Base-by-base conservation (phyloP, 257 asterid genomes). In the Lycium ferocissimum region DNA sequence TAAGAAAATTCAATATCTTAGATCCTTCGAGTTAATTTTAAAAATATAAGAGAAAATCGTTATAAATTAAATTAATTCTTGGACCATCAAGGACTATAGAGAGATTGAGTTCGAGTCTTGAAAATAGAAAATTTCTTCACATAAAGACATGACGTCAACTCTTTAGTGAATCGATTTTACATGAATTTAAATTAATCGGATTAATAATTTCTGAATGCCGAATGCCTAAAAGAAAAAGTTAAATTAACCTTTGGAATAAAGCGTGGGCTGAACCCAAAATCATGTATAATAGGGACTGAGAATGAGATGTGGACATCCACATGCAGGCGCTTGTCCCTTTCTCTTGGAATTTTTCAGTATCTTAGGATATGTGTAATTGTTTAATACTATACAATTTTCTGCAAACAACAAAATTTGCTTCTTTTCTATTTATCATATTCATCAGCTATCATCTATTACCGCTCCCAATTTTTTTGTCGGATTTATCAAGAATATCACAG, bases 281-380 rank as follows among this genome's bases (percentile, higher is more conserved):
- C 47, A 78, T 54, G 82, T 75, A 83, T 79, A 61, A 82, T 80
- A 10, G 78, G 33, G 81, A 56, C 79, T 63, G 37, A 37, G 67
- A 84, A 47, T 83, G 37, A 63, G 91, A 90, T 86, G 91, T 86
- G 85, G 95, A 91, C 90, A 82, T 84, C 91, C 93, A 91, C 91
- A 89, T 87, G 91, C 91, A 47, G 85, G 83, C 86, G 69, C 84
- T 89, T 86, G 90, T 85, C 91, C 43, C 87, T 86, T 89, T 89
- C 89, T 71, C 84, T 93, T 87, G 91, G 86, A 87, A 54, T 88
- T 89, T 78, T 78, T 33, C 82, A 51, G 15, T 26, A 15, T 71
- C 83, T 84, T 80, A 84, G 85, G 85, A 72, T 84, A 45, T 84
- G 40, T 73, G 40, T 73, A 61, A 14, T 87, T 59, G 71, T 79